Evolutionary conservation across 2,329 filamentous ascomycete genomes (phyloP), one percentile per base, ranked within the genome.

Genomic region (Balansia obtecta): DNA sequence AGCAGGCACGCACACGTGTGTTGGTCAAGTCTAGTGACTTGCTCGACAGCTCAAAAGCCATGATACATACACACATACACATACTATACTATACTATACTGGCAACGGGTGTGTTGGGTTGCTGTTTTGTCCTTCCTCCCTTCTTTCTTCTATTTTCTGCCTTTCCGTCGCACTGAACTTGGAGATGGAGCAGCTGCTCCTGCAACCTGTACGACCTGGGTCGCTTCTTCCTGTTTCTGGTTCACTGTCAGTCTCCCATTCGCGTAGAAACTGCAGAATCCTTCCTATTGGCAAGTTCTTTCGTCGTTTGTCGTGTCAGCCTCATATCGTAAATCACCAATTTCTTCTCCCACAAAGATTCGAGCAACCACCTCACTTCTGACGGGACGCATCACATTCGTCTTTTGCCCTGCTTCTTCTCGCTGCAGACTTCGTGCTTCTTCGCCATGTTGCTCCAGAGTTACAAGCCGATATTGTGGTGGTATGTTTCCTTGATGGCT

Each of bases 391-490:
- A 15, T 37, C 9, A 3, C 11, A 5, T 5, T 37, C 15, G 34
- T 12, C 34, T 37, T 37, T 12, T 7, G 4, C 34, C 34, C 34
- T 37, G 34, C 8, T 16, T 18, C 8, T 4, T 40, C 9, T 40
- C 6, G 20, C 20, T 20, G 33, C 12, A 13, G 16, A 8, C 46
- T 8, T 11, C 33, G 12, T 27, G 5, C 2, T 37, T 15, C 10
- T 45, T 30, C 37, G 50, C 38, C 30, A 55, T 56, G 55, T 46
- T 48, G 4, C 30, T 18, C 34, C 50, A 16, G 11, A 16, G 16
- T 27, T 32, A 27, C 22, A 46, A 18, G 22, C 10, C n/a, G 20
- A 27, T 39, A 11, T 13, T 52, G 3, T 16, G 48, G 32, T 16
- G 48, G 32, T 22, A 16, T 30, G n/a, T 32, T 39, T 8, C 18